Base-by-base conservation (phyloP, 768 basidiomycete species). In the Fistulinella prunicolor region DNA sequence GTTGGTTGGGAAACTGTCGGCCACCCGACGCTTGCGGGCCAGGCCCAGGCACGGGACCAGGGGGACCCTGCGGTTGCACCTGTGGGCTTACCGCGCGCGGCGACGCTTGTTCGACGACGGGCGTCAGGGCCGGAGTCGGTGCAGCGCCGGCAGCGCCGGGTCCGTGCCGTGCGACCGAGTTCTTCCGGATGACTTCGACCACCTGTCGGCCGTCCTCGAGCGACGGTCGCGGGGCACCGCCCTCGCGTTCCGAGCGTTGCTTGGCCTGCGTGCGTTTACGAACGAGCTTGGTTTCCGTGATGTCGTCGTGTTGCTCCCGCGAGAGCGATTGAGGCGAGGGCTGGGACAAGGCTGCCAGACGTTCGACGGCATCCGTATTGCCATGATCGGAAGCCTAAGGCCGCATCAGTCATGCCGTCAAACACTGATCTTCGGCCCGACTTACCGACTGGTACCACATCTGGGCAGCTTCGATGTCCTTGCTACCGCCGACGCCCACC, bases 401-500 rank as follows among this genome's bases (percentile, higher is more conserved):
- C 32, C 9, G 40, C 14, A 23, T 44, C 22, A 49, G 35, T 34
- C 30, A 38, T 13, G 20, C 19, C 24, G 10, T 9, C 42, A 22
- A n/a, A n/a, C n/a, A n/a, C n/a, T n/a, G n/a, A n/a, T n/a, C n/a
- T n/a, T n/a, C n/a, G n/a, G 26, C 26, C 26, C 26, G 26, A 70
- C 77, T 56, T 37, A 81, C 83, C 63, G 74, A 70, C 23, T 71
- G 68, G 66, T 98, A 98, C 93, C 94, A 98, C 61, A 69, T 78
- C 48, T 73, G 71, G 1, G 94, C 89, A 7, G 72, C 72, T 0
- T 76, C 77, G 30, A 89, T 45, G 59, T 87, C 79, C 60, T 79
- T 81, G 9, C 62, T 41, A 0, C 85, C 82, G 0, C 92, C 94
- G 6, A 98, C 86, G 2, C 95, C 95, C 1, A 97, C 88, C 66